Base-by-base conservation (phyloP, 2,329 filamentous ascomycete genomes). In the Penicillium sp. region DNA sequence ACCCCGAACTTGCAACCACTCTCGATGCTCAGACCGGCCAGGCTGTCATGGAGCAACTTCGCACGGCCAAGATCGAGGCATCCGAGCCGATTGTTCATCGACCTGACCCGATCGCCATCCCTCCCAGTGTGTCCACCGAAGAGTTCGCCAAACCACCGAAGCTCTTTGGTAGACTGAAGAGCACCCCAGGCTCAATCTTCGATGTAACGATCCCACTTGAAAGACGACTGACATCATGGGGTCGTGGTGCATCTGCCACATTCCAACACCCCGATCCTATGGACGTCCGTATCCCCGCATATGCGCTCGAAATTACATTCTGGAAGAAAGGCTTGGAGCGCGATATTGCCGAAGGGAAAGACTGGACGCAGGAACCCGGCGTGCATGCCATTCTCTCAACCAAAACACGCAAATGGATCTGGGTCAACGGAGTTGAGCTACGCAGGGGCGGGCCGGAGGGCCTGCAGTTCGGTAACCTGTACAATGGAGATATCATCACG, bases 231-330 rank as follows among this genome's bases (percentile, higher is more conserved):
- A 81, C 84, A 0, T 85, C 84, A 0, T 97, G 89, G 82, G 91
- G 91, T 24, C 82, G 91, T 22, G 79, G 80, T 0, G 72, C 69
- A 0, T 74, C 77, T 16, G 90, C 89, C 58, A 91, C 85, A 0
- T 69, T 83, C 24, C 73, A 83, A 2, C 87, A 89, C 59, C 68
- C 77, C 1, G 73, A 83, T 39, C 71, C 67, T 24, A 70, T 72
- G 20, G 88, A 96, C 55, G 77, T 75, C 2, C 84, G 83, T 13
- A 81, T 97, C 28, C 88, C 90, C 1, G 91, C 91, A 62, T 84
- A 84, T 52, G 89, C 87, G 0, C 81, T 95, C 57, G 85, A 87
- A 59, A 73, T 96, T 29, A 75, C 88, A 27, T 80, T 93, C 24
- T 89, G 85, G 77, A 82, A 80, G 45, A 77, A 82, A 0, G 80